These are phyloP conservation scores for Pseudodiploospora longispora DNA, from an alignment of 2,329 filamentous ascomycete species.

Conservation along the genomic window DNA sequence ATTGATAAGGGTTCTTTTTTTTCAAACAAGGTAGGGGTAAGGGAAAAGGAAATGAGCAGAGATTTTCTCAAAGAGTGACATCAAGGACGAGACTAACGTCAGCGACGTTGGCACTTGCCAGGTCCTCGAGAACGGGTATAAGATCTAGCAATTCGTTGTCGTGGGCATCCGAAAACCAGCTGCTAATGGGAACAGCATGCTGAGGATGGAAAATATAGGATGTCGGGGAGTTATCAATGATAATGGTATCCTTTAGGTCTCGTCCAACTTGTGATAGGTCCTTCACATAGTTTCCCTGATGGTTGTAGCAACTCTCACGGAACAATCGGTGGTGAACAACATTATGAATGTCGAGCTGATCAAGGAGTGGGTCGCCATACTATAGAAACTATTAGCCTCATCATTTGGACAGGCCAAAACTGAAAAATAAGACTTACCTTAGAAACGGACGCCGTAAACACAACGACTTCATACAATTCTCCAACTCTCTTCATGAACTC, in stretches of 20 bases:
- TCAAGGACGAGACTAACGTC: constrained; percentile 98
- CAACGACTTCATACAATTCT: constrained; percentile 95
- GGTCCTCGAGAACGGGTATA: constrained; percentile 95
- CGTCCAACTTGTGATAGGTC: constrained; percentile 95
- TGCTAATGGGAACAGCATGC: constrained; percentile 97
- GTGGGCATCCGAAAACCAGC: constrained; percentile 99
- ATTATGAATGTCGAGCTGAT: constrained; percentile 94
- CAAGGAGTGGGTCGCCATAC: constrained; percentile 93
- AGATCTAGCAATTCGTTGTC: constrained; percentile 97
- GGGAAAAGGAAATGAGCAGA: constrained; percentile 14
- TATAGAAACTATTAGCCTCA: constrained; percentile 27
- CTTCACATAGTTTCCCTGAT: constrained; percentile 99
- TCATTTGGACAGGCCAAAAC: neutral
- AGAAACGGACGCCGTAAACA: constrained; percentile 96
- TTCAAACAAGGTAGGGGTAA: constrained; percentile 24
- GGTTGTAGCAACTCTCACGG: constrained; percentile 97
- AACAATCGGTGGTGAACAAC: constrained; percentile 95
- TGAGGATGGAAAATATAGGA: constrained; percentile 99
- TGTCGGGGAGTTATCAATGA: constrained; percentile 98
- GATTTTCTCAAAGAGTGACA: constrained; percentile 59
- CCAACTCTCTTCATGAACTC: constrained; percentile 98
- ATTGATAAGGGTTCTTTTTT: constrained; percentile 27
- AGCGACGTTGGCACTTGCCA: constrained; percentile 78
- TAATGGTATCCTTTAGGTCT: constrained; percentile 94
- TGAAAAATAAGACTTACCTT: constrained; percentile 53